These are phyloP conservation scores for Solanum dulcamara DNA, from an alignment of 257 asterid species.

Conservation along the genomic window DNA sequence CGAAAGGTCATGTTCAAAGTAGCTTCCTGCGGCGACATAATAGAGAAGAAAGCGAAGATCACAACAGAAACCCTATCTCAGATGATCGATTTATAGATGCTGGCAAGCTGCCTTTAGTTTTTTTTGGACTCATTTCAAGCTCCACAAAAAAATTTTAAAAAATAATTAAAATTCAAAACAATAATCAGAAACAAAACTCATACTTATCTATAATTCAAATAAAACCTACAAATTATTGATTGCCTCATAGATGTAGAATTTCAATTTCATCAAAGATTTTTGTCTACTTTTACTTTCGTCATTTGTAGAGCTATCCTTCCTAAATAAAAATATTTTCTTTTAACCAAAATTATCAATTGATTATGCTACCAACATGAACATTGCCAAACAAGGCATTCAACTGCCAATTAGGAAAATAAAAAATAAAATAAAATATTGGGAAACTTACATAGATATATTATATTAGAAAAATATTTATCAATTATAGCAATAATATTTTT, in stretches of 20 bases:
- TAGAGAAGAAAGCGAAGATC: background rate
- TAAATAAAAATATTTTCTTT: background rate
- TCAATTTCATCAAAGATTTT: background rate
- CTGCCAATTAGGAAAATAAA: background rate
- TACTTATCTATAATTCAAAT: background rate
- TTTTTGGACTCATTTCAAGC: background rate
- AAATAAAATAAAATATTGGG: background rate
- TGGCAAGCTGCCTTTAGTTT: background rate
- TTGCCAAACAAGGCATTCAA: background rate
- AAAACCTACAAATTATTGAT: background rate
- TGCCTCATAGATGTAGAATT: background rate
- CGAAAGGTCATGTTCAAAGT: background rate
- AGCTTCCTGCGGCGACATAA: background rate
- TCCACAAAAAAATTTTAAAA: background rate
- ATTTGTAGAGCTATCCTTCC: background rate
- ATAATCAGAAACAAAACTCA: background rate
- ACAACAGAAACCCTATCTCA: background rate
- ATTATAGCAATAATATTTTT: too few species aligned
- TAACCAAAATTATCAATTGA: background rate
- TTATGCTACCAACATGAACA: background rate
- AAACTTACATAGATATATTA: too few species aligned
- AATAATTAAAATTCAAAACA: background rate
- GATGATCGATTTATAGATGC: background rate
- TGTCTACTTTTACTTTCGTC: background rate
- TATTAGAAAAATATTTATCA: too few species aligned